Conservation (phyloP, 169 alveolate genomes). For the Plasmodium gaboni region DNA sequence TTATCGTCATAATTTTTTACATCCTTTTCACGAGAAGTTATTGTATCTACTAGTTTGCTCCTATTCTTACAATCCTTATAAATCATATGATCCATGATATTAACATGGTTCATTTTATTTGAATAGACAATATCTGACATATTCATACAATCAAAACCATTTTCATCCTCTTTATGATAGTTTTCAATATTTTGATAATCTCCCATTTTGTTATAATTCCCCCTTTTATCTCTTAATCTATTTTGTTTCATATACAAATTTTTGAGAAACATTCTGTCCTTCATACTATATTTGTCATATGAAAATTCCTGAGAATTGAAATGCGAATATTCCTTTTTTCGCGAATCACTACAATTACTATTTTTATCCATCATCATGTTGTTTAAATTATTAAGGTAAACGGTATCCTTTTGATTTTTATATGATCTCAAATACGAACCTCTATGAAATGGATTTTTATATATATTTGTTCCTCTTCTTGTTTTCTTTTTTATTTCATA, state of each 20-base stretch:
- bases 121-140: too few species aligned
- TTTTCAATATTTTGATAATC: not conserved
- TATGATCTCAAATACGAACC: conserved; percentile 7
- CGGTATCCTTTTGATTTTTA: conserved; percentile 8
- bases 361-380: conserved; percentile 15
- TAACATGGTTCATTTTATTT: too few species aligned
- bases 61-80: too few species aligned
- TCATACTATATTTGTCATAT: conserved; percentile 13
- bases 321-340: conserved; percentile 6
- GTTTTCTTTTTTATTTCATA: not conserved
- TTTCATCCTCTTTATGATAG: not conserved
- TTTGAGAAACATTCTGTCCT: conserved; percentile 29
- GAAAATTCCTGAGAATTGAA: conserved; percentile 16
- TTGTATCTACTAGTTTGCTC: too few species aligned
- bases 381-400: conserved; percentile 1
- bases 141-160: not conserved
- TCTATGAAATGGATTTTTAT: conserved; percentile 2
- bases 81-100: too few species aligned
- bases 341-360: not conserved
- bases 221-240: not conserved
- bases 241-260: conserved; percentile 26
- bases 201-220: not conserved
- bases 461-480: conserved; percentile 14
- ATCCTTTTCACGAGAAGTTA: too few species aligned
- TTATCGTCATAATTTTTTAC: too few species aligned